phyloP scores from a whole-genome alignment of 208 protist species.

The Trypanosoma melophagium region DNA sequence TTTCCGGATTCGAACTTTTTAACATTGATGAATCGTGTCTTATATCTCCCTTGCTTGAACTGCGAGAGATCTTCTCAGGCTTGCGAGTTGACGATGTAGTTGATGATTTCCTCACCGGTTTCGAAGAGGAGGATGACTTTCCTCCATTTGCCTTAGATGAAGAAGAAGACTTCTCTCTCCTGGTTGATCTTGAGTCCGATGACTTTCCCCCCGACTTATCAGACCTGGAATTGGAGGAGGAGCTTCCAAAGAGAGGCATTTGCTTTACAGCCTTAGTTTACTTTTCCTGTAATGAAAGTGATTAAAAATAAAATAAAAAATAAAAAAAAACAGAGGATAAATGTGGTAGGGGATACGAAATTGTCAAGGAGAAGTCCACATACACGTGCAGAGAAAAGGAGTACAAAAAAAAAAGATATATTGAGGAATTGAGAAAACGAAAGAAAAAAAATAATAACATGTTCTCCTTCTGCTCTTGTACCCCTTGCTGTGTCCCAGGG shows the following conservation, averaged over 20 bases:
- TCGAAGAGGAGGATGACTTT: no score
- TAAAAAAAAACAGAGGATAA: not conserved
- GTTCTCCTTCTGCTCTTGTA: no score
- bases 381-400: not conserved
- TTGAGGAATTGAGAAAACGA: conserved; percentile 4
- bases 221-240: not conserved
- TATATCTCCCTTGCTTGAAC: not conserved
- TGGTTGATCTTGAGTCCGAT: not conserved
- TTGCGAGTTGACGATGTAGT: no score
- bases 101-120: no score
- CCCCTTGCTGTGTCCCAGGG: no score
- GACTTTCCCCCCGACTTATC: not conserved
- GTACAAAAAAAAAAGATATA: not conserved
- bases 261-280: not conserved
- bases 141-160: no score
- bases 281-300: conserved; percentile 1
- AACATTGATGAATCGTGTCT: not conserved
- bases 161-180: no score
- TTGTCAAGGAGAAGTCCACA: conserved; percentile 2
- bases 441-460: not conserved
- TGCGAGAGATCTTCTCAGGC: not conserved
- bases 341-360: not conserved
- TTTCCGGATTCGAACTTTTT: not conserved
- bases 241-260: not conserved
- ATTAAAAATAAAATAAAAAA: conserved; percentile 1